Evolutionary conservation across 805 yeast species (phyloP).

Genomic region (Myxozyma vanderwaltii): DNA sequence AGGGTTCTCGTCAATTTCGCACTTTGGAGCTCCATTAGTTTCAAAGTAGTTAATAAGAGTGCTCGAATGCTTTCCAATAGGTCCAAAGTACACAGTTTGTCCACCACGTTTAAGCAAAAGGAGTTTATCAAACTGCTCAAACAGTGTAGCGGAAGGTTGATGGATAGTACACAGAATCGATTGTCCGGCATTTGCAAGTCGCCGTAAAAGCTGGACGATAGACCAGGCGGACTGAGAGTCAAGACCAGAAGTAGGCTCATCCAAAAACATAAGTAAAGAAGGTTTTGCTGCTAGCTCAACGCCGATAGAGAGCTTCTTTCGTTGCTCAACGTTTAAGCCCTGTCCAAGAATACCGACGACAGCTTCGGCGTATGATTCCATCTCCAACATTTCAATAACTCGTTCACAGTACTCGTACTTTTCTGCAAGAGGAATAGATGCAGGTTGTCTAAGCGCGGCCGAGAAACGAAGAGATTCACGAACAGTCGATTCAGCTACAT

Average conservation of each 20-base stretch:
- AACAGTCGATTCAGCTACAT: constrained; percentile 68
- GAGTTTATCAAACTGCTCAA: constrained; percentile 67
- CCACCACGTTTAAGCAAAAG: constrained; percentile 75
- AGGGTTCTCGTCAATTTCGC: constrained; percentile 64
- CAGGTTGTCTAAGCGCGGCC: constrained; percentile 72
- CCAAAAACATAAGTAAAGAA: constrained; percentile 57
- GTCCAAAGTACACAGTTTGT: constrained; percentile 79
- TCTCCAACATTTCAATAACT: constrained; percentile 65
- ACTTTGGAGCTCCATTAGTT: constrained; percentile 67
- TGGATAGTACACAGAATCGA: constrained; percentile 76
- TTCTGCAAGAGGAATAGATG: constrained; percentile 56
- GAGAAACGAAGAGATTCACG: constrained; percentile 73
- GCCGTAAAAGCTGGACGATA: constrained; percentile 64
- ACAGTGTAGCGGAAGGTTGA: constrained; percentile 72
- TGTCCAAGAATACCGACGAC: constrained; percentile 75
- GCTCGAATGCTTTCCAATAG: constrained; percentile 63
- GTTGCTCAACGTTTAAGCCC: constrained; percentile 69
- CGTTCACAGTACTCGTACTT: constrained; percentile 70
- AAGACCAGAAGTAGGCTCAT: constrained; percentile 75
- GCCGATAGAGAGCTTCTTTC: constrained; percentile 69
- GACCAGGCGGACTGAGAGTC: constrained; percentile 69
- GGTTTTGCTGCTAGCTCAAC: constrained; percentile 75
- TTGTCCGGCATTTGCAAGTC: constrained; percentile 70
- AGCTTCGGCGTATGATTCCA: constrained; percentile 75
- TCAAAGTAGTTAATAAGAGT: constrained; percentile 68